A percentile compares a stretch with the other conserved stretches of the same genome.
These are phyloP conservation scores for Candida vaughaniae DNA, from an alignment of 805 yeast genomes.

Conservation along the genomic window DNA sequence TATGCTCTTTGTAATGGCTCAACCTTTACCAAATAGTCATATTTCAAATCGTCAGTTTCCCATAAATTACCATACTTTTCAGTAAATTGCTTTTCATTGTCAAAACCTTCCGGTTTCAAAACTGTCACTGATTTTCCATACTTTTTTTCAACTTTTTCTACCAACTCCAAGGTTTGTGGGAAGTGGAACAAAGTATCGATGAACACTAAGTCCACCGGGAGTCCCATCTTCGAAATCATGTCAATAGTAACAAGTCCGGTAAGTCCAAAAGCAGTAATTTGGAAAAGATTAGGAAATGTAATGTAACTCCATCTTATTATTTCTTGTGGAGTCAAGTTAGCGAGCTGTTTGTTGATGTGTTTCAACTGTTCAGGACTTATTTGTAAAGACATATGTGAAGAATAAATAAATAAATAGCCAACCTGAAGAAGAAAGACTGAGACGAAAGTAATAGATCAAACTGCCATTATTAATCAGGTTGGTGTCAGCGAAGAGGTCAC, in stretches of 20 bases:
- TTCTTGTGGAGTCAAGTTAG: slow-evolving; percentile 54
- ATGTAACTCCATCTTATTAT: slow-evolving; percentile 77
- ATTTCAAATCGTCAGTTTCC: slow-evolving; percentile 77
- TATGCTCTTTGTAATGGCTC: slow-evolving; percentile 92
- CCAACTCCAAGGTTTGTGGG: slow-evolving; percentile 85
- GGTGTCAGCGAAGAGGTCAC: no score
- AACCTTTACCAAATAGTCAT: slow-evolving; percentile 86
- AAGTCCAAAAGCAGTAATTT: slow-evolving; percentile 93
- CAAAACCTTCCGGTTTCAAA: slow-evolving; percentile 61
- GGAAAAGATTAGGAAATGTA: slow-evolving; percentile 82
- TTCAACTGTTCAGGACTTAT: slow-evolving; percentile 11
- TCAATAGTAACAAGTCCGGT: slow-evolving; percentile 89
- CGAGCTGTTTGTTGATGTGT: slow-evolving; percentile 13
- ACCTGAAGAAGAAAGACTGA: neutral
- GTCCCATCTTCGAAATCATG: slow-evolving; percentile 55
- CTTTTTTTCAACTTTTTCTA: slow-evolving; percentile 52
- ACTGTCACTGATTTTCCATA: slow-evolving; percentile 63
- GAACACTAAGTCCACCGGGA: slow-evolving; percentile 67
- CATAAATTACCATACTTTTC: slow-evolving; percentile 72
- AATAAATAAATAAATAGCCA: neutral
- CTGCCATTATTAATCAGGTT: no score
- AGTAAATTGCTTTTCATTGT: slow-evolving; percentile 62
- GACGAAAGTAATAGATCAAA: neutral
- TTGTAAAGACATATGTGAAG: slow-evolving; percentile 8
- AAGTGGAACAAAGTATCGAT: slow-evolving; percentile 91